A percentile compares a stretch with the other conserved stretches of the same genome.
Evolutionary conservation across 331 rosid genomes (phyloP).

Genomic region (Malus hybrid): DNA sequence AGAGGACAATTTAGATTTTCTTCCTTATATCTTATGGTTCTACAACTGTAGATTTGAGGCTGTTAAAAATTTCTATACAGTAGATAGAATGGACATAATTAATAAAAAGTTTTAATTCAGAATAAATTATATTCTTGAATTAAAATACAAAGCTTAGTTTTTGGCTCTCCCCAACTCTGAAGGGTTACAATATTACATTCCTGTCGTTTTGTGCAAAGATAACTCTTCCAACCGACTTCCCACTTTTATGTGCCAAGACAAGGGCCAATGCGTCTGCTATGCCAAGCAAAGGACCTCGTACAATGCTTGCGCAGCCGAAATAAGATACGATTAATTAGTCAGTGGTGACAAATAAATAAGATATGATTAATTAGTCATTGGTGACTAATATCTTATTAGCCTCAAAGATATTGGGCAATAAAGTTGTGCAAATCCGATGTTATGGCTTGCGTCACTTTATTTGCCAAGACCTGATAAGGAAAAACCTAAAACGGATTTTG

Average conservation of each 20-base stretch:
- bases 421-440: neutral
- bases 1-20: too few species aligned
- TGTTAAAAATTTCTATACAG: too few species aligned
- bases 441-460: slow-evolving; percentile 5
- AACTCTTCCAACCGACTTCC: neutral
- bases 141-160: too few species aligned
- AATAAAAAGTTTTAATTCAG: too few species aligned
- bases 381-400: neutral
- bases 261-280: neutral
- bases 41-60: too few species aligned
- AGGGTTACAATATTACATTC: neutral
- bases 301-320: neutral
- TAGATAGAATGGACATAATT: too few species aligned
- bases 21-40: too few species aligned
- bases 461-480: neutral
- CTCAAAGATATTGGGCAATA: neutral
- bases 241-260: neutral
- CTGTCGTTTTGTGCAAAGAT: too few species aligned
- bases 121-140: too few species aligned
- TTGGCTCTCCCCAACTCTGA: neutral
- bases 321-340: neutral
- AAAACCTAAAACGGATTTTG: neutral
- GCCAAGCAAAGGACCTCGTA: neutral
- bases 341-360: too few species aligned
- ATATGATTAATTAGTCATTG: neutral